Evolutionary conservation across 1,139 yeast species (phyloP), one percentile per base, ranked within the genome.

Genomic region (Pichia sp.): DNA sequence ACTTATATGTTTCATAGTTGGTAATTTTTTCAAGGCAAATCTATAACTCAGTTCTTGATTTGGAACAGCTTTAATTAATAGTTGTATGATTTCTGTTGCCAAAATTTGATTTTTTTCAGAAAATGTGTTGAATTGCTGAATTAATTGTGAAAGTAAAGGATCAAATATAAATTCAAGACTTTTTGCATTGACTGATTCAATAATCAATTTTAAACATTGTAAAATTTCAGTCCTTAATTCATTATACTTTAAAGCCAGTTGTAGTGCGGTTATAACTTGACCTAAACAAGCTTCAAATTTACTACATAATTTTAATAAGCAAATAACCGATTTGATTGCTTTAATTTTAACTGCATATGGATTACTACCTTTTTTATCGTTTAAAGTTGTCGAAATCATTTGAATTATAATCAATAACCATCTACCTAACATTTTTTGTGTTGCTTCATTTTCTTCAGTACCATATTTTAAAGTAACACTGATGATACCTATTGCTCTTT

Each of bases 221-320:
- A 92, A 68, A 0, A 94, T 81, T 36, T 76, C 75, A 26, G 70
- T 70, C 53, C 84, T 83, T 30, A 89, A 74, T 33, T 78, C 81
- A 0, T 74, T 67, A 28, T 75, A 76, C 39, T 83, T 90, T 34
- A 90, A 66, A 0, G 94, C 84, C 0, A 92, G 81, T 60, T 89
- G 97, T 26, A 94, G 68, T 58, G 95, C 86, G 1, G 95, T 85
- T 50, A 89, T 83, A 5, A 94, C 77, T 62, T 92, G 98, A 0
- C 97, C 96, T 35, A 90, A 69, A 0, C 95, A 92, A 4, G 88
- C 77, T 2, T 85, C 79, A 25, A 87, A 78, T 1, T 83, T 75
- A 4, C 73, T 64, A 5, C 81, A 79, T n/a, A 81, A 73, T 45
- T 74, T 72, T 27, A 87, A 79, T 38, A 90, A 67, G 54, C 83